Base-by-base conservation (phyloP, 164 flowering plant genomes). In the Liquidambar formosana region DNA sequence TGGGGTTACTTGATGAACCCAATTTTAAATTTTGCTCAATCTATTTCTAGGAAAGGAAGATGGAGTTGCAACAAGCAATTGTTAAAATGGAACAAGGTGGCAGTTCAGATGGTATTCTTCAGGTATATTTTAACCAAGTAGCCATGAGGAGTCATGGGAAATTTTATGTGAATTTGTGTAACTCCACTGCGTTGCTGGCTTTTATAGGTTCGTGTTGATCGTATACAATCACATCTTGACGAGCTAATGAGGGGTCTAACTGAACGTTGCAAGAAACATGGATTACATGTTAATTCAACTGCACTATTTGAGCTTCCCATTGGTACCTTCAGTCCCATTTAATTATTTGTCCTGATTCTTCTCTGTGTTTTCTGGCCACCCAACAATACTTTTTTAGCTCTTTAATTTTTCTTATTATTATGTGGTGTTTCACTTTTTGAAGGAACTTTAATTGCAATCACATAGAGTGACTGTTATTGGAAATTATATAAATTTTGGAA, bases 71-170 rank as follows among this genome's bases (percentile, higher is more conserved):
- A 9, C 90, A 88, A 64, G 93, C 93, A 64, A 82, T 88, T 72
- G 72, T 73, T 48, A 85, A 81, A 71, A 77, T 88, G 81, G 87
- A 86, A 74, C 89, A 83, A 71, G 90, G 90, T 75, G 90, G 93
- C 74, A 88, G 93, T 76, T 86, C 89, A 41, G 90, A 88, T 77
- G 92, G 92, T 69, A 76, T 88, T 78, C 90, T 88, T 63, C 89
- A 88, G 89, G 92, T 88, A 58, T 25, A 43, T 67, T 10, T 43
- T n/a, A 33, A 23, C 25, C 19, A 16, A 41, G 1, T 51, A 5
- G n/a, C 45, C 49, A 23, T 22, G 11, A 15, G 38, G 64, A 67
- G 60, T 56, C 5, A n/a, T 8, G 49, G 52, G n/a, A 41, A 26
- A 53, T 45, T 68, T 21, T 46, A 21, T 44, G 43, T 65, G 12